phyloP scores from a whole-genome alignment of 805 yeast genomes.

The Zygotorulaspora chibaensis region DNA sequence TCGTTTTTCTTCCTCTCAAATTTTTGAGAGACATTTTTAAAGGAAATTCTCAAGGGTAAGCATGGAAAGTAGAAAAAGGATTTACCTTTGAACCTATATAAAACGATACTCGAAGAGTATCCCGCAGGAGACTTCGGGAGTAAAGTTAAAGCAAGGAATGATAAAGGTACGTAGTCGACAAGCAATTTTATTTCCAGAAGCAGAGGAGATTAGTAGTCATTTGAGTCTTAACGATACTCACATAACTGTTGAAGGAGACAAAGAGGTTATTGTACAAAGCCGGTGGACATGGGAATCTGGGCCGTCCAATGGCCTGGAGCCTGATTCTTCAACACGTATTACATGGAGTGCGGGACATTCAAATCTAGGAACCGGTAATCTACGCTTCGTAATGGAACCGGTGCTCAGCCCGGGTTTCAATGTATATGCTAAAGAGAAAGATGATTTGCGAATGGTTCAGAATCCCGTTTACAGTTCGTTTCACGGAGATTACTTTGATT shows the following conservation, averaged over 20 bases:
- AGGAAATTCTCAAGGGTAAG: background rate
- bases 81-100: background rate
- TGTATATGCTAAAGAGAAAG: constrained; percentile 14
- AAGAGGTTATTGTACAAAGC: constrained; percentile 16
- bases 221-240: constrained; percentile 15
- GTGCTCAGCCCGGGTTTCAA: constrained; percentile 21
- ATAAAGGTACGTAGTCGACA: constrained; percentile 16
- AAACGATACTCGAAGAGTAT: too few species aligned
- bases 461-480: constrained; percentile 14
- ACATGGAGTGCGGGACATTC: constrained; percentile 13
- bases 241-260: constrained; percentile 16
- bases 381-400: constrained; percentile 7
- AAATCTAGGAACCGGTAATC: background rate
- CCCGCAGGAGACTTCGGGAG: background rate
- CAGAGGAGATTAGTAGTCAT: constrained; percentile 15
- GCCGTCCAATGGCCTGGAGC: background rate
- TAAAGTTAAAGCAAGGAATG: background rate
- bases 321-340: constrained; percentile 6
- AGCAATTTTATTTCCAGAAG: constrained; percentile 17
- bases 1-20: background rate
- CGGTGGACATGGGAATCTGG: constrained; percentile 10
- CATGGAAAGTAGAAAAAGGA: background rate
- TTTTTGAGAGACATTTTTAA: background rate
- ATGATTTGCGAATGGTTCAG: background rate
- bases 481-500: constrained; percentile 12